Conservation (phyloP, 805 yeast species). For the Barnettozyma botsteinii region DNA sequence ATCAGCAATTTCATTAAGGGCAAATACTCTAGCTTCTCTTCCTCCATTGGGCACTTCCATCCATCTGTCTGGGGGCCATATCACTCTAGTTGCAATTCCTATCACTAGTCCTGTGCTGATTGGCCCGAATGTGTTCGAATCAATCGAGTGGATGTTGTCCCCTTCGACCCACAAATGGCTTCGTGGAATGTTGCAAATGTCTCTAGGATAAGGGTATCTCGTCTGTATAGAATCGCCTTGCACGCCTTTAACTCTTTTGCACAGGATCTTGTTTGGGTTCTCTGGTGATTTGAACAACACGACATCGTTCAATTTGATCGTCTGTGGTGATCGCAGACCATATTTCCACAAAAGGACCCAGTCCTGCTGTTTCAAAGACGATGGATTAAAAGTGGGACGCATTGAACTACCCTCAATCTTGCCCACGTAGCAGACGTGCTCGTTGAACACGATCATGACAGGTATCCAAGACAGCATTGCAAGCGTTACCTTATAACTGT, state of each 20-base stretch:
- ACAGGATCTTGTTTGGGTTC: conserved; percentile 69
- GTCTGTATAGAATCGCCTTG: conserved; percentile 68
- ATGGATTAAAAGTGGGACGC: conserved; percentile 86
- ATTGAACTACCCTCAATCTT: conserved; percentile 76
- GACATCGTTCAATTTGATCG: conserved; percentile 60
- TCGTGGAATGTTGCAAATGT: conserved; percentile 57
- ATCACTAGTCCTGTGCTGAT: conserved; percentile 72
- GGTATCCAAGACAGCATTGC: conserved; percentile 69
- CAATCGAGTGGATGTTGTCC: conserved; percentile 79
- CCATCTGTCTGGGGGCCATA: conserved; percentile 64
- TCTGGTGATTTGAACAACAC: conserved; percentile 72
- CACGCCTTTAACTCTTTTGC: conserved; percentile 73
- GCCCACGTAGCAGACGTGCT: conserved; percentile 68
- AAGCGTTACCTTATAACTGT: conserved; percentile 28
- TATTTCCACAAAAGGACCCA: conserved; percentile 68
- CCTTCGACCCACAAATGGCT: conserved; percentile 95
- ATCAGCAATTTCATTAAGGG: not conserved
- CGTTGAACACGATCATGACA: conserved; percentile 60
- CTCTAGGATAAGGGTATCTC: conserved; percentile 61
- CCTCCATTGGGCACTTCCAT: conserved; percentile 51
- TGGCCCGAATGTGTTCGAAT: conserved; percentile 86
- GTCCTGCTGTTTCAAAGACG: conserved; percentile 40
- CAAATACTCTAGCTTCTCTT: conserved; percentile 38
- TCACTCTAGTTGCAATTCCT: conserved; percentile 63
- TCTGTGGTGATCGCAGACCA: conserved; percentile 41